phyloP scores from a whole-genome alignment of 169 alveolate genomes.

The Plasmodium cynomolgi region DNA sequence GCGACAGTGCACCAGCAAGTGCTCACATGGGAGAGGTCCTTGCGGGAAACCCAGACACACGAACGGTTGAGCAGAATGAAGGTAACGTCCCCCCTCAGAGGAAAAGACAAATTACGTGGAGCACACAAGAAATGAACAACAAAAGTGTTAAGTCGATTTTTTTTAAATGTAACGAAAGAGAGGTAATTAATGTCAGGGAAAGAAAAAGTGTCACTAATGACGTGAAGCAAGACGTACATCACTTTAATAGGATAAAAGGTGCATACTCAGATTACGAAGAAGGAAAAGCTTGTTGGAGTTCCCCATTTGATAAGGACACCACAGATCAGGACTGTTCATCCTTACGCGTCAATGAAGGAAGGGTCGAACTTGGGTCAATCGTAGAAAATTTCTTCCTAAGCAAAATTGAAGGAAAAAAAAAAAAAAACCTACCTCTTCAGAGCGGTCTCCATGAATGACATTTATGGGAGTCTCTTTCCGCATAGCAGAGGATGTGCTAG shows the following conservation, averaged over 20 bases:
- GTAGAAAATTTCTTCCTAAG: slow-evolving; percentile 5
- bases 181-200: neutral
- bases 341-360: neutral
- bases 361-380: neutral
- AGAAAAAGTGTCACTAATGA: neutral
- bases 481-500: neutral
- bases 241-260: neutral
- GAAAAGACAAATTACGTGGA: neutral
- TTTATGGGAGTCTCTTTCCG: slow-evolving; percentile 1
- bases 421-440: slow-evolving; percentile 9
- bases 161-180: neutral
- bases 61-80: neutral
- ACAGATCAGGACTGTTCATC: neutral
- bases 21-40: neutral
- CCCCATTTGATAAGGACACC: neutral
- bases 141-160: neutral
- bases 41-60: neutral
- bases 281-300: neutral
- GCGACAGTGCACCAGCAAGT: neutral
- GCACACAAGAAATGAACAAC: neutral
- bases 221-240: neutral
- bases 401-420: slow-evolving; percentile 16
- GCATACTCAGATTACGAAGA: neutral
- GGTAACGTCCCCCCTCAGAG: neutral
- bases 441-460: slow-evolving; percentile 36